Evolutionary conservation across 257 asterid species (phyloP).

Genomic region (Primulina tabacum): DNA sequence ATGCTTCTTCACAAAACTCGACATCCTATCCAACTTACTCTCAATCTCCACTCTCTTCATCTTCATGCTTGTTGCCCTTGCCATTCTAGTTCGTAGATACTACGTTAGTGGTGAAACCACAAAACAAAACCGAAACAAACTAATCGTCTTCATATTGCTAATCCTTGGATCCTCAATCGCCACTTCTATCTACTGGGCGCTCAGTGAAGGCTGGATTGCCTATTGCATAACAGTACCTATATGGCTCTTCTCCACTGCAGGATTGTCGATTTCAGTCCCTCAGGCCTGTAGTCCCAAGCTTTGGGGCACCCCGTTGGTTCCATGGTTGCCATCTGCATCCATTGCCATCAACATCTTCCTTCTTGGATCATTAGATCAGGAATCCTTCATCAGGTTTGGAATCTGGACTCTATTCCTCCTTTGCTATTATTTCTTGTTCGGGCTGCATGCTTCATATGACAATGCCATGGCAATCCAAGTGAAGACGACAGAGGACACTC

Average conservation of each 20-base stretch:
- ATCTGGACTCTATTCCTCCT: constrained; percentile 47
- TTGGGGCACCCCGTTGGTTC: constrained; percentile 71
- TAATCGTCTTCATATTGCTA: constrained; percentile 29
- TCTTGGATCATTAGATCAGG: constrained; percentile 51
- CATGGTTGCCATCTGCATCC: constrained; percentile 64
- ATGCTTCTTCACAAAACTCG: constrained; percentile 57
- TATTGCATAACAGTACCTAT: constrained; percentile 51
- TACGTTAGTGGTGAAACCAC: constrained; percentile 49
- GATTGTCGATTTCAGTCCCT: constrained; percentile 38
- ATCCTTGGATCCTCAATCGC: constrained; percentile 45
- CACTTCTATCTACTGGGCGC: constrained; percentile 54
- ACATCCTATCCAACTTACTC: constrained; percentile 42
- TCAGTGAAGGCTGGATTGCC: constrained; percentile 38
- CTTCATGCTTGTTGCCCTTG: constrained; percentile 57
- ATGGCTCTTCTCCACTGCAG: constrained; percentile 44
- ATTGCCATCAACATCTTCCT: constrained; percentile 57
- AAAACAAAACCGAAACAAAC: constrained; percentile 39
- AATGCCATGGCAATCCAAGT: constrained; percentile 41
- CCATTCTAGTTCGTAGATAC: constrained; percentile 52
- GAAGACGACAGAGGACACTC: constrained; percentile 19
- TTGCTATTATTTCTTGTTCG: constrained; percentile 46
- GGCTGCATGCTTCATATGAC: constrained; percentile 66
- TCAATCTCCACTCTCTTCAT: constrained; percentile 60
- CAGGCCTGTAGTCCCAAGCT: constrained; percentile 47
- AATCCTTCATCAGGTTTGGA: constrained; percentile 46